Conservation (phyloP, 352 stramenopile genomes). For the Globisporangium recalcitrans region DNA sequence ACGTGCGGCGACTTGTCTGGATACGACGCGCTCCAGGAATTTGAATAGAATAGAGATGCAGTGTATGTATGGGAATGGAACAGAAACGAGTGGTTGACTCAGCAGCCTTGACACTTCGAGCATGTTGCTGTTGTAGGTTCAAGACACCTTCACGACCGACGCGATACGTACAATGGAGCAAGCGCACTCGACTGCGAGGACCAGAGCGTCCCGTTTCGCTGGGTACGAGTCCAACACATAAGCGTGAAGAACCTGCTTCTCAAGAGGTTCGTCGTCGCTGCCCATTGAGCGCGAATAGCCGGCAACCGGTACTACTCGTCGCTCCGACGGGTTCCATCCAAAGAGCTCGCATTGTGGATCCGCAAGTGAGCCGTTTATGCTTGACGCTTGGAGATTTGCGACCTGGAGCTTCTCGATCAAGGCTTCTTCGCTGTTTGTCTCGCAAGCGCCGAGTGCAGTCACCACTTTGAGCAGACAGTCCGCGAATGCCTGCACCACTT, state of each 20-base stretch:
- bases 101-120: background rate
- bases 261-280: background rate
- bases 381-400: conserved; percentile 20
- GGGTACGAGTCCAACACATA: conserved; percentile 37
- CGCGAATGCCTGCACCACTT: conserved; percentile 25
- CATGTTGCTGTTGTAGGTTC: background rate
- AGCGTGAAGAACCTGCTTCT: conserved; percentile 27
- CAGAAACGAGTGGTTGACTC: too few relatives aligned
- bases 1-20: conserved; percentile 91
- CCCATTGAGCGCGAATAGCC: conserved; percentile 12
- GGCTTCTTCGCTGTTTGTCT: conserved; percentile 12
- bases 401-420: conserved; percentile 21
- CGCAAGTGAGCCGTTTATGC: too few relatives aligned
- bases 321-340: conserved; percentile 35
- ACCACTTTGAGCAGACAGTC: conserved; percentile 22
- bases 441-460: conserved; percentile 13
- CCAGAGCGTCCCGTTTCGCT: conserved; percentile 38
- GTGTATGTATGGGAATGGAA: conserved; percentile 4
- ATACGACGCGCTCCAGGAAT: conserved; percentile 75
- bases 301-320: conserved; percentile 20
- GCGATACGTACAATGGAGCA: conserved; percentile 33
- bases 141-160: conserved; percentile 33
- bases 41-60: conserved; percentile 25
- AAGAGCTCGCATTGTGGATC: too few relatives aligned
- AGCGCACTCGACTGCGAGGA: conserved; percentile 38